Conservation (phyloP, 495 filamentous ascomycete species). For the Cudoniella acicularis region DNA sequence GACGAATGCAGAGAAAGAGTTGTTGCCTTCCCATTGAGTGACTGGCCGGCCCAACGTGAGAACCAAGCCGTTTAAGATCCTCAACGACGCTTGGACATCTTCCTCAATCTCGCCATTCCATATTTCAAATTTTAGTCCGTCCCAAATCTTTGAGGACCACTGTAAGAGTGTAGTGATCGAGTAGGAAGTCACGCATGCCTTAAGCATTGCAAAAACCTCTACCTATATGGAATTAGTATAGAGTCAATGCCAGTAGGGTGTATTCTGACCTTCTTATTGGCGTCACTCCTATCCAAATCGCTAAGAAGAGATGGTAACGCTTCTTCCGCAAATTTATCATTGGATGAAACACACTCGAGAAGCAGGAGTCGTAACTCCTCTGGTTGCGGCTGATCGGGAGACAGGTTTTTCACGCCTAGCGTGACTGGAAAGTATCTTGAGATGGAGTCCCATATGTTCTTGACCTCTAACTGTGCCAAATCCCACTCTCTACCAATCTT, state of each 20-base stretch:
- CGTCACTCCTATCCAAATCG: slow-evolving; percentile 41
- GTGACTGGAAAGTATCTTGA: slow-evolving; percentile 50
- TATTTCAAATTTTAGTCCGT: slow-evolving; percentile 54
- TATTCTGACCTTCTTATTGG: slow-evolving; percentile 39
- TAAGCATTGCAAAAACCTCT: slow-evolving; percentile 47
- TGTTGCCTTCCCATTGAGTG: not conserved
- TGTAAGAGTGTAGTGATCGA: slow-evolving; percentile 36
- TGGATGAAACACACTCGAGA: slow-evolving; percentile 43
- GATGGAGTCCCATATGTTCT: slow-evolving; percentile 33
- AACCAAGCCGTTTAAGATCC: slow-evolving; percentile 41
- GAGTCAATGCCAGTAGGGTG: too few relatives aligned
- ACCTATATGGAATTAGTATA: too few relatives aligned
- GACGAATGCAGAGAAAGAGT: slow-evolving; percentile 1
- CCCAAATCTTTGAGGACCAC: slow-evolving; percentile 44
- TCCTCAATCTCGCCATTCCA: slow-evolving; percentile 51
- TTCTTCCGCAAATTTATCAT: slow-evolving; percentile 33
- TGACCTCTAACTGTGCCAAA: not conserved
- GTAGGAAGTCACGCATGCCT: slow-evolving; percentile 41
- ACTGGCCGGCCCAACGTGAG: slow-evolving; percentile 3
- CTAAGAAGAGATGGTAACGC: slow-evolving; percentile 43
- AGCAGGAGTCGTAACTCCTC: slow-evolving; percentile 45
- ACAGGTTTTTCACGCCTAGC: slow-evolving; percentile 30
- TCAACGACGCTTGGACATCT: slow-evolving; percentile 41
- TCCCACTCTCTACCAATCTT: slow-evolving; percentile 35
- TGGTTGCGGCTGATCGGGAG: slow-evolving; percentile 39